Evolutionary conservation across 2,329 filamentous ascomycete species (phyloP).

Genomic region (Cryphonectria carpinicola): DNA sequence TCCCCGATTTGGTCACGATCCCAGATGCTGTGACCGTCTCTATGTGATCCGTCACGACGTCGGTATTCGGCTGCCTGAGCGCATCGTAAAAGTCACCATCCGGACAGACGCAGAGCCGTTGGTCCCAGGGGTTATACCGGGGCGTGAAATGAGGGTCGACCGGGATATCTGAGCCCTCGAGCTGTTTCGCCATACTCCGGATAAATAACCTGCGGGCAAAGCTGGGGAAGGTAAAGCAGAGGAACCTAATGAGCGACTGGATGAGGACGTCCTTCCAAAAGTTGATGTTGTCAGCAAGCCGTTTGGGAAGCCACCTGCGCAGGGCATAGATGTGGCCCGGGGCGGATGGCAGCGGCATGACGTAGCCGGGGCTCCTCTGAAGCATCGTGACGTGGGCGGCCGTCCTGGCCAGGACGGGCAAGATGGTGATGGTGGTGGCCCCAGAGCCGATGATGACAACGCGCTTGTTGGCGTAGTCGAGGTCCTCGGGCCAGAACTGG

Average conservation of each 20-base stretch:
- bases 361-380: slow-evolving; percentile 76
- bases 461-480: slow-evolving; percentile 68
- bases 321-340: slow-evolving; percentile 46
- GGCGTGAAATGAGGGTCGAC: slow-evolving; percentile 68
- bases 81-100: slow-evolving; percentile 61
- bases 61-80: slow-evolving; percentile 48
- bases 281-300: slow-evolving; percentile 50
- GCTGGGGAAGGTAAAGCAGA: slow-evolving; percentile 58
- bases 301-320: slow-evolving; percentile 49
- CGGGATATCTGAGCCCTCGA: slow-evolving; percentile 56
- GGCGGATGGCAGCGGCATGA: slow-evolving; percentile 52
- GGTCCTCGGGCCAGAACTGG: slow-evolving; percentile 75
- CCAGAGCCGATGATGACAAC: slow-evolving; percentile 77
- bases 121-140: slow-evolving; percentile 69
- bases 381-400: slow-evolving; percentile 76
- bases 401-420: slow-evolving; percentile 69
- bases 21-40: slow-evolving; percentile 52
- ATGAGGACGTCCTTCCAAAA: slow-evolving; percentile 54
- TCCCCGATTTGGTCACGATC: slow-evolving; percentile 52
- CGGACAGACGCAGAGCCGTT: slow-evolving; percentile 72
- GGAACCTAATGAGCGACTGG: slow-evolving; percentile 51
- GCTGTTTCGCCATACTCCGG: slow-evolving; percentile 46
- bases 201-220: slow-evolving; percentile 53
- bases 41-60: slow-evolving; percentile 57
- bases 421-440: slow-evolving; percentile 77